These are phyloP conservation scores for Sinapis alba DNA, from an alignment of 441 rosid genomes.

Conservation along the genomic window DNA sequence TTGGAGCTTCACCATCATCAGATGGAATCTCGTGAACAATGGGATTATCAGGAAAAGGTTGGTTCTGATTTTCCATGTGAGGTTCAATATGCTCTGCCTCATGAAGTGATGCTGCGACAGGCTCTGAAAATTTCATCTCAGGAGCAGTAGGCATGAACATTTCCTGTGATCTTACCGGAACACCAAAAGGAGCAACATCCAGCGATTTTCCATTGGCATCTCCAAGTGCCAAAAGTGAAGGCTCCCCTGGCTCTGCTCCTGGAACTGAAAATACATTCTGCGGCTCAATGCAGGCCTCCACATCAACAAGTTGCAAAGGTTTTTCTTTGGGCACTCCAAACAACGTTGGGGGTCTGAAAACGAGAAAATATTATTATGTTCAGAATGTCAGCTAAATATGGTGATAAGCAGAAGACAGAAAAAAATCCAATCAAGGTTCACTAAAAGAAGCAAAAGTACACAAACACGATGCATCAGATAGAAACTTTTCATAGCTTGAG, in stretches of 20 bases:
- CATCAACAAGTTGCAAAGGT: constrained; percentile 53
- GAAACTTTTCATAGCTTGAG: background rate
- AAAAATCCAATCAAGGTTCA: constrained; percentile 12
- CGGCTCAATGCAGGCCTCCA: constrained; percentile 65
- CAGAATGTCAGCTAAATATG: constrained; percentile 6
- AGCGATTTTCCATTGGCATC: constrained; percentile 32
- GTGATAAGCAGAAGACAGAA: constrained; percentile 18
- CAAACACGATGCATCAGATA: background rate
- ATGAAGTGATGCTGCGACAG: constrained; percentile 40
- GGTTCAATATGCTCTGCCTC: constrained; percentile 55
- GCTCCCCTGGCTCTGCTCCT: constrained; percentile 45
- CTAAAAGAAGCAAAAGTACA: constrained; percentile 7
- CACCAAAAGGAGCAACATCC: constrained; percentile 34
- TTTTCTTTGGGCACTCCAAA: constrained; percentile 87
- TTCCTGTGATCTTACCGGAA: constrained; percentile 33
- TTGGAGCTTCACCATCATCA: constrained; percentile 54
- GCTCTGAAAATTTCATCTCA: constrained; percentile 30
- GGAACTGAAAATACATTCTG: constrained; percentile 55
- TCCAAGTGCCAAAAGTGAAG: constrained; percentile 34
- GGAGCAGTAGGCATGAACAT: constrained; percentile 30
- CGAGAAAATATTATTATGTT: constrained; percentile 9
- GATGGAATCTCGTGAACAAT: constrained; percentile 47
- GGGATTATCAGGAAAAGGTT: constrained; percentile 39
- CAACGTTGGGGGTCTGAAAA: constrained; percentile 81
- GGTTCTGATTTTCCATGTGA: constrained; percentile 43